Conservation (phyloP, 768 basidiomycete genomes). For the Termitomyces sp. region DNA sequence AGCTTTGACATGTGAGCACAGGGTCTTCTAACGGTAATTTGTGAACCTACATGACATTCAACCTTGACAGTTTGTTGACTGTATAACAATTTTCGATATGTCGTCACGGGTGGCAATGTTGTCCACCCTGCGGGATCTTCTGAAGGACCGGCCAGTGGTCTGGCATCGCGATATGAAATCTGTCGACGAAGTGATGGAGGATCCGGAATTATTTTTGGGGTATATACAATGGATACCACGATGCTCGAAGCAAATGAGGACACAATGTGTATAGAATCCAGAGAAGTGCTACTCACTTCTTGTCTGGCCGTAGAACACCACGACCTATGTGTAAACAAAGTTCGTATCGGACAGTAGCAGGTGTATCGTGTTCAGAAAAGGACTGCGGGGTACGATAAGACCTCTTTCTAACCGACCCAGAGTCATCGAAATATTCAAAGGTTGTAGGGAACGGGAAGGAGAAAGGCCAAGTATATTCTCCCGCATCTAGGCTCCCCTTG, state of each 20-base stretch:
- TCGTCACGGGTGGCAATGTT: slow-evolving; percentile 14
- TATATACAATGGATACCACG: slow-evolving; percentile 22
- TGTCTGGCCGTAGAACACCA: slow-evolving; percentile 30
- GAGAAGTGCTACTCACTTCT: slow-evolving; percentile 22
- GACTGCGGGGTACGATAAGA: slow-evolving; percentile 22
- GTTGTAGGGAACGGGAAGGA: slow-evolving; percentile 31
- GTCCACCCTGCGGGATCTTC: slow-evolving; percentile 31
- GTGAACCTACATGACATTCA: slow-evolving; percentile 22
- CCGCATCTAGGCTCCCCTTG: slow-evolving; percentile 14
- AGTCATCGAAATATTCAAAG: slow-evolving; percentile 14
- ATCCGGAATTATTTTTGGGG: slow-evolving; percentile 25
- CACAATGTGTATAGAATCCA: not conserved
- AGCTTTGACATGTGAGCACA: slow-evolving; percentile 15
- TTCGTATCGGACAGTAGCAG: slow-evolving; percentile 31
- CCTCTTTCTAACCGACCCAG: slow-evolving; percentile 2
- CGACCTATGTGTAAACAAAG: slow-evolving; percentile 30
- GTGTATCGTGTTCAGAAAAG: slow-evolving; percentile 26
- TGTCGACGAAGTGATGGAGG: slow-evolving; percentile 26
- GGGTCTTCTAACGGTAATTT: not conserved
- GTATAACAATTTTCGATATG: slow-evolving; percentile 12
- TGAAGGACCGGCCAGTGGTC: slow-evolving; percentile 24
- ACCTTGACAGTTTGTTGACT: slow-evolving; percentile 21
- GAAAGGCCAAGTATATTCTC: slow-evolving; percentile 33
- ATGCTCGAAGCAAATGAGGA: slow-evolving; percentile 7
- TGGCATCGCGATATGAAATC: slow-evolving; percentile 25